These are phyloP conservation scores for Solanum medicagineum DNA, from an alignment of 257 asterid genomes.

Conservation along the genomic window DNA sequence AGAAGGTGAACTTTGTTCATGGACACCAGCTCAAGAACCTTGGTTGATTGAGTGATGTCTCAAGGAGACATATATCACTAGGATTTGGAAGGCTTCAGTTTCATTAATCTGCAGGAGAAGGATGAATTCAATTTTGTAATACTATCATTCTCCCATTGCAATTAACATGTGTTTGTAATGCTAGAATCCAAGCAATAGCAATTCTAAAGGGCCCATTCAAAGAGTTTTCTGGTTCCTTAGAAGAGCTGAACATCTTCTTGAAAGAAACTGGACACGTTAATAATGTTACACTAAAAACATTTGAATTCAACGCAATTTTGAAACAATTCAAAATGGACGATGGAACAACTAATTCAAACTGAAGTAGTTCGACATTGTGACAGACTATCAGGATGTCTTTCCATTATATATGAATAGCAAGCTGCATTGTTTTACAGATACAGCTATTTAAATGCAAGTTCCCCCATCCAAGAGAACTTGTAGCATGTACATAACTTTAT, in stretches of 20 bases:
- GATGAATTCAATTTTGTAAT: constrained; percentile 14
- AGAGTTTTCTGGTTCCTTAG: neutral
- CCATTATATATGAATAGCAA: neutral
- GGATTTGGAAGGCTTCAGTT: neutral
- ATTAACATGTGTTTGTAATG: neutral
- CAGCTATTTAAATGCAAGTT: neutral
- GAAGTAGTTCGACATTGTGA: neutral
- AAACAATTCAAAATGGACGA: neutral
- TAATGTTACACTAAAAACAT: neutral
- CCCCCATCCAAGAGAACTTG: neutral
- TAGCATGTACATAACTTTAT: neutral
- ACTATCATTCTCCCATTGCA: neutral
- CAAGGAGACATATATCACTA: neutral
- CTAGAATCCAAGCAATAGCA: neutral
- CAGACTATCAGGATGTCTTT: neutral
- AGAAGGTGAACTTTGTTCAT: constrained; percentile 55
- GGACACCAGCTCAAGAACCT: constrained; percentile 63
- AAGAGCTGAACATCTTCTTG: neutral
- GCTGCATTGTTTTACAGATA: no score
- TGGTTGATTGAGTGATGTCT: constrained; percentile 53
- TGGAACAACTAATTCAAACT: neutral
- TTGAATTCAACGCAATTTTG: neutral
- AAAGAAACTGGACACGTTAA: neutral
- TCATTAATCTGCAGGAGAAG: neutral
- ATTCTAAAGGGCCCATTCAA: neutral